These are phyloP conservation scores for Aspergillus carlsbadensis DNA, from an alignment of 495 filamentous ascomycete genomes.

Conservation along the genomic window DNA sequence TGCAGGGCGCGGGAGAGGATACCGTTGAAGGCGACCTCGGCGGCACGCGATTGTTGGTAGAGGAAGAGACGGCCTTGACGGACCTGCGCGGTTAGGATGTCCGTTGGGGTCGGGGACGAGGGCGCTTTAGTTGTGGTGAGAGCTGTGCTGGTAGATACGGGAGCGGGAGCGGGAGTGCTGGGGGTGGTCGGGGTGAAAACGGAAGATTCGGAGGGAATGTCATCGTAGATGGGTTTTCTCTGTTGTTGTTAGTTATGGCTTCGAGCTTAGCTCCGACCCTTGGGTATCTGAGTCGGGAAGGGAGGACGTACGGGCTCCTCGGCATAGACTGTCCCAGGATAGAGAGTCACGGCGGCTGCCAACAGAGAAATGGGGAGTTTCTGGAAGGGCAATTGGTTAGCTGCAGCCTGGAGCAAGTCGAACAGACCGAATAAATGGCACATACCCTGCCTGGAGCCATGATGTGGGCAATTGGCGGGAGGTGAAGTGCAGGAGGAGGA, in stretches of 20 bases:
- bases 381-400: slow-evolving; percentile 34
- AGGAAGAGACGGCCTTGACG: slow-evolving; percentile 76
- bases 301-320: slow-evolving; percentile 43
- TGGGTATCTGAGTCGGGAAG: slow-evolving; percentile 2
- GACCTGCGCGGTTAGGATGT: slow-evolving; percentile 84
- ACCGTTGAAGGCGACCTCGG: slow-evolving; percentile 76
- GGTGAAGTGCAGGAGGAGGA: slow-evolving; percentile 9
- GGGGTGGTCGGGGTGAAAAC: slow-evolving; percentile 20
- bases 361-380: slow-evolving; percentile 49
- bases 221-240: slow-evolving; percentile 89
- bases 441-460: slow-evolving; percentile 38
- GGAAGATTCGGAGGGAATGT: slow-evolving; percentile 47
- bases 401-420: slow-evolving; percentile 43
- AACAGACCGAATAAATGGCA: slow-evolving; percentile 10
- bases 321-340: slow-evolving; percentile 55
- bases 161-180: slow-evolving; percentile 22
- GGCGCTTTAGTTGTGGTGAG: slow-evolving; percentile 25
- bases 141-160: slow-evolving; percentile 22
- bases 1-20: slow-evolving; percentile 71
- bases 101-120: slow-evolving; percentile 76
- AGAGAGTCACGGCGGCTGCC: slow-evolving; percentile 52
- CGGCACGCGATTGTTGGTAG: slow-evolving; percentile 65
- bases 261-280: neutral
- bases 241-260: slow-evolving; percentile 16
- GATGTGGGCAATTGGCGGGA: slow-evolving; percentile 16